Conservation (phyloP, 768 basidiomycete genomes). For the Gloeophyllum trabeum region DNA sequence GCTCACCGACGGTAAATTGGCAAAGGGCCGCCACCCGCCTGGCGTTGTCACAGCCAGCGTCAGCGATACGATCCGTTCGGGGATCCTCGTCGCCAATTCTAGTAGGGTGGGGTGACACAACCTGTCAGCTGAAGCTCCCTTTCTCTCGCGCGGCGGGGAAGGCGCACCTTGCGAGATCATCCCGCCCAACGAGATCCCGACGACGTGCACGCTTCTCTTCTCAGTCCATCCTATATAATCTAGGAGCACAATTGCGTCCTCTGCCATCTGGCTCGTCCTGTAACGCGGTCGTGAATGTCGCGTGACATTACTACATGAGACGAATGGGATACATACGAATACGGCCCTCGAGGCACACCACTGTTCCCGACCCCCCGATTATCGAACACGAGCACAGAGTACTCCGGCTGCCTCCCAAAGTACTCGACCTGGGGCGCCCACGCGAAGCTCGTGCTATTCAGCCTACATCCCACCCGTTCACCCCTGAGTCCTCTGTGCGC, state of each 20-base stretch:
- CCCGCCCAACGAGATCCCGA: constrained; percentile 70
- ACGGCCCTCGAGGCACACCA: constrained; percentile 59
- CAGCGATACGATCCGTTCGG: constrained; percentile 56
- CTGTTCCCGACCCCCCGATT: constrained; percentile 80
- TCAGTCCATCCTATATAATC: constrained; percentile 65
- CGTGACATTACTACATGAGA: no score
- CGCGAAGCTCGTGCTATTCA: constrained; percentile 52
- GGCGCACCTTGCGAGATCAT: constrained; percentile 69
- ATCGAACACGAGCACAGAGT: constrained; percentile 66
- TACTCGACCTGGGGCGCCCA: constrained; percentile 58
- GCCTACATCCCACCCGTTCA: no score
- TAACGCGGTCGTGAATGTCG: background rate
- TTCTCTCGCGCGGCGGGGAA: no score
- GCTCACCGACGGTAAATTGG: constrained; percentile 55
- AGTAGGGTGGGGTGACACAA: no score
- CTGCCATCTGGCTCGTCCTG: constrained; percentile 71
- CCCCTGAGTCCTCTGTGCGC: background rate
- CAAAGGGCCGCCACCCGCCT: constrained; percentile 42
- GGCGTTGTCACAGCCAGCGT: constrained; percentile 61
- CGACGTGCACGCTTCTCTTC: constrained; percentile 50
- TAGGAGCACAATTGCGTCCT: constrained; percentile 55
- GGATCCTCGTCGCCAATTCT: constrained; percentile 64
- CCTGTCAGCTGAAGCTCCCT: no score
- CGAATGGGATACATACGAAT: constrained; percentile 43
- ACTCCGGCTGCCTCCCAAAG: constrained; percentile 43